Conservation (phyloP, 352 stramenopile genomes). For the Globisporangium perplexum region DNA sequence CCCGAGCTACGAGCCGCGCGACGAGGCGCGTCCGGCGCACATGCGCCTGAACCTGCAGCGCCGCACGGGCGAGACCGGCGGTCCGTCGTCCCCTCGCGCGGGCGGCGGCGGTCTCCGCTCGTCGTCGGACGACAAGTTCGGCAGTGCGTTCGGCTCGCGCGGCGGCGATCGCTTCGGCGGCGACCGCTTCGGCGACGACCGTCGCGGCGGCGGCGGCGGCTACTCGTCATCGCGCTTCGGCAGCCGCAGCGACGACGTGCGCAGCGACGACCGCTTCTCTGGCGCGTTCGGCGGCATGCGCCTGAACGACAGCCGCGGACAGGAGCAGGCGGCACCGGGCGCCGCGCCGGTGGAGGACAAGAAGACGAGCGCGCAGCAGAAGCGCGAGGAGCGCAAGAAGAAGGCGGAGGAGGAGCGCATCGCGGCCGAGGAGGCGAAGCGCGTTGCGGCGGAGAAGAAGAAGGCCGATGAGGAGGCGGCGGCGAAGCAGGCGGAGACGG, state of each 20-base stretch:
- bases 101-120: constrained; percentile 14
- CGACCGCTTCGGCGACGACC: constrained; percentile 10
- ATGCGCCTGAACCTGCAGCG: constrained; percentile 73
- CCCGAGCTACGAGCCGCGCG: constrained; percentile 47
- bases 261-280: constrained; percentile 26
- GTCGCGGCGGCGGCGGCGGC: constrained; percentile 19
- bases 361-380: constrained; percentile 50
- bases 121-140: constrained; percentile 42
- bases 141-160: constrained; percentile 32
- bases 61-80: constrained; percentile 19
- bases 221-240: constrained; percentile 25
- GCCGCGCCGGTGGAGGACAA: constrained; percentile 29
- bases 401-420: constrained; percentile 73
- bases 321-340: neutral
- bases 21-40: constrained; percentile 66
- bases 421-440: constrained; percentile 60
- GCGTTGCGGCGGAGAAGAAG: constrained; percentile 47
- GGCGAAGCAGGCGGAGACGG: constrained; percentile 38
- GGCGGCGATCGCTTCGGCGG: constrained; percentile 17
- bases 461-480: constrained; percentile 45
- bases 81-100: constrained; percentile 19
- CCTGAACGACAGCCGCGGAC: constrained; percentile 21
- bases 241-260: constrained; percentile 16
- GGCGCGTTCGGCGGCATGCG: constrained; percentile 38
- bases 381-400: constrained; percentile 76